Evolutionary conservation across 108 stramenopile species (phyloP).

Genomic region (Epithemia pelagica): DNA sequence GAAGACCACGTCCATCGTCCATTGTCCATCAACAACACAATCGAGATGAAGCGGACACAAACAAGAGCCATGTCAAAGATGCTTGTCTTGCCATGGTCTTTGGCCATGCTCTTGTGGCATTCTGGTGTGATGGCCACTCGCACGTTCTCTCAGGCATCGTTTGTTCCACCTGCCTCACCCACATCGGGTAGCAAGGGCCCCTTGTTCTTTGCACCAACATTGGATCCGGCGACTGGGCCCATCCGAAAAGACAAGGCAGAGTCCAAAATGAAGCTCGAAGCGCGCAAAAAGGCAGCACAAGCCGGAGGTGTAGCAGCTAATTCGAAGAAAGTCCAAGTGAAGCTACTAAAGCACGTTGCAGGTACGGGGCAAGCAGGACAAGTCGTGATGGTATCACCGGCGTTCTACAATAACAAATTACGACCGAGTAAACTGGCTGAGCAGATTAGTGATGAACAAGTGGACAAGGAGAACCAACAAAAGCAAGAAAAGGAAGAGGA

Average conservation of each 20-base stretch:
- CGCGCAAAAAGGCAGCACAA: conserved; percentile 13
- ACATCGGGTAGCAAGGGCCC: conserved; percentile 1
- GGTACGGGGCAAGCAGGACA: conserved; percentile 65
- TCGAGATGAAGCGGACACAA: too few relatives aligned
- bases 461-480: conserved; percentile 31
- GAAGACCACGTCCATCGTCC: too few relatives aligned
- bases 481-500: conserved; percentile 25
- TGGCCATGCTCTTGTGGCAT: too few relatives aligned
- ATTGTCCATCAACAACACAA: too few relatives aligned
- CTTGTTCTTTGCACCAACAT: background rate
- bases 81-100: too few relatives aligned
- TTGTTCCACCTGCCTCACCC: conserved; percentile 37
- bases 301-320: conserved; percentile 4
- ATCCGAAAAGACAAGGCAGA: background rate
- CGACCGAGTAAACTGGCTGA: conserved; percentile 46
- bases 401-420: conserved; percentile 72
- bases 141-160: conserved; percentile 13
- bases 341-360: conserved; percentile 53
- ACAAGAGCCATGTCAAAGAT: too few relatives aligned
- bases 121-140: background rate
- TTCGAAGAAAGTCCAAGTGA: conserved; percentile 61
- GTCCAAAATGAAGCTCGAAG: background rate
- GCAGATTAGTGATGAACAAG: conserved; percentile 62
- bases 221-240: too few relatives aligned
- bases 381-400: conserved; percentile 60